These are phyloP conservation scores for Poa pratensis DNA, from an alignment of 176 grass and related monocot genomes.

Conservation along the genomic window DNA sequence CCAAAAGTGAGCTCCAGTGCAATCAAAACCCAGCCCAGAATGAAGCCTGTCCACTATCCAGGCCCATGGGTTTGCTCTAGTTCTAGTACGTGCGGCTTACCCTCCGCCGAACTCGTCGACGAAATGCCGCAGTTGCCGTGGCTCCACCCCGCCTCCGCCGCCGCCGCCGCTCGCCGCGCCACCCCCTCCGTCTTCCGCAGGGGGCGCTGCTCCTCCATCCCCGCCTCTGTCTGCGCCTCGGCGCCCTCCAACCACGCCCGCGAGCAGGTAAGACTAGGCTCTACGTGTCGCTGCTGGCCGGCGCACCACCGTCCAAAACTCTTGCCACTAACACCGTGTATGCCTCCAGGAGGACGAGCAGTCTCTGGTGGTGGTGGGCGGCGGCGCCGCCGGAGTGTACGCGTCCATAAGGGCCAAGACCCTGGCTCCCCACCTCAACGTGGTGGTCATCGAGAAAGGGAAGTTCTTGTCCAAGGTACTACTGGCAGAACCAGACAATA, in stretches of 20 bases:
- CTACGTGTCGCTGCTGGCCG: neutral
- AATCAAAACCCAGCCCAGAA: neutral
- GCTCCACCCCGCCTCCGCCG: slow-evolving; percentile 38
- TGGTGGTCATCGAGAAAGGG: slow-evolving; percentile 80
- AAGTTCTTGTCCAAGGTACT: slow-evolving; percentile 82
- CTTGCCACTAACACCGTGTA: neutral
- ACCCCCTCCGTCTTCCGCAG: slow-evolving; percentile 13
- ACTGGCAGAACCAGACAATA: neutral
- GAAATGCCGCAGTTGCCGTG: slow-evolving; percentile 61
- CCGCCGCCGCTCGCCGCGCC: slow-evolving; percentile 47
- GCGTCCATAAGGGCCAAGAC: slow-evolving; percentile 86
- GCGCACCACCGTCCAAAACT: neutral
- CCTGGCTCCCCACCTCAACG: slow-evolving; percentile 69
- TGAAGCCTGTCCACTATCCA: neutral
- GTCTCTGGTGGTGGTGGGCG: slow-evolving; percentile 79
- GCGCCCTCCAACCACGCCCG: neutral
- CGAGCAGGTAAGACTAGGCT: slow-evolving; percentile 47
- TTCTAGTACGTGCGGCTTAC: neutral
- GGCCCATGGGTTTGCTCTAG: neutral
- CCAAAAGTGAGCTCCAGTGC: neutral
- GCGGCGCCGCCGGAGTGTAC: slow-evolving; percentile 85
- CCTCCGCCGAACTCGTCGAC: slow-evolving; percentile 39
- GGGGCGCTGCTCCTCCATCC: slow-evolving; percentile 35
- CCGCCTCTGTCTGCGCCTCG: slow-evolving; percentile 23
- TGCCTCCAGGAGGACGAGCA: slow-evolving; percentile 13